These are phyloP conservation scores for Austroboletus eburneus DNA, from an alignment of 768 basidiomycete genomes.

Conservation along the genomic window DNA sequence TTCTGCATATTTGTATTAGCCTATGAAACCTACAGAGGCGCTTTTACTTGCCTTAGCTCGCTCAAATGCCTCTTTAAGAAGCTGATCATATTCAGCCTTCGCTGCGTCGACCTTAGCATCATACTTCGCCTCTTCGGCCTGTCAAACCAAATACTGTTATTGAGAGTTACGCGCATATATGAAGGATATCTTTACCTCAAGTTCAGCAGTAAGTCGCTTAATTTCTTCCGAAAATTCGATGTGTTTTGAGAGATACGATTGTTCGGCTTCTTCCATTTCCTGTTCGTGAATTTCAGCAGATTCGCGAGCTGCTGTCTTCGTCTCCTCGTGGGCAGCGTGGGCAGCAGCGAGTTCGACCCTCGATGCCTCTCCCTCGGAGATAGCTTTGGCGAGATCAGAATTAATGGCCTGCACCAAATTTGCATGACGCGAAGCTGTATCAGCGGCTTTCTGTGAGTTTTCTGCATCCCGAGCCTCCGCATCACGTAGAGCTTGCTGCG, in stretches of 20 bases:
- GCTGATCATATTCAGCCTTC: constrained; percentile 57
- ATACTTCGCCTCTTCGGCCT: constrained; percentile 72
- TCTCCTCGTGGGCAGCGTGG: constrained; percentile 45
- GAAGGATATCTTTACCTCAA: constrained; percentile 49
- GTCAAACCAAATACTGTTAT: constrained; percentile 1
- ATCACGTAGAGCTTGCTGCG: constrained; percentile 45
- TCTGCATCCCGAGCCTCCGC: constrained; percentile 47
- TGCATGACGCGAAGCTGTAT: constrained; percentile 40
- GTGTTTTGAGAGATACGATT: constrained; percentile 44
- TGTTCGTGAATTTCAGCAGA: constrained; percentile 45
- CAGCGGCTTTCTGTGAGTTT: constrained; percentile 36
- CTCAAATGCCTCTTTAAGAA: constrained; percentile 68
- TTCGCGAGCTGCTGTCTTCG: constrained; percentile 40
- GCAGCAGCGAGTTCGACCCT: constrained; percentile 45
- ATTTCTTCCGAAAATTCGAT: constrained; percentile 54
- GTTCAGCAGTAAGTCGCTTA: constrained; percentile 51
- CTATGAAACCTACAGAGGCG: not conserved
- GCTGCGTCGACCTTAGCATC: constrained; percentile 60
- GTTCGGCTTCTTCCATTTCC: constrained; percentile 51
- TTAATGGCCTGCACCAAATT: constrained; percentile 42
- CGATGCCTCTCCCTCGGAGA: constrained; percentile 43
- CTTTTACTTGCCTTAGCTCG: constrained; percentile 61
- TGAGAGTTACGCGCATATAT: not conserved
- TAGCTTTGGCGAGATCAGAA: constrained; percentile 42
- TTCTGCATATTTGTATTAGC: constrained; percentile 39